These are phyloP conservation scores for Pseudozyma pruni DNA, from an alignment of 1,284 basidiomycete species.

Conservation along the genomic window DNA sequence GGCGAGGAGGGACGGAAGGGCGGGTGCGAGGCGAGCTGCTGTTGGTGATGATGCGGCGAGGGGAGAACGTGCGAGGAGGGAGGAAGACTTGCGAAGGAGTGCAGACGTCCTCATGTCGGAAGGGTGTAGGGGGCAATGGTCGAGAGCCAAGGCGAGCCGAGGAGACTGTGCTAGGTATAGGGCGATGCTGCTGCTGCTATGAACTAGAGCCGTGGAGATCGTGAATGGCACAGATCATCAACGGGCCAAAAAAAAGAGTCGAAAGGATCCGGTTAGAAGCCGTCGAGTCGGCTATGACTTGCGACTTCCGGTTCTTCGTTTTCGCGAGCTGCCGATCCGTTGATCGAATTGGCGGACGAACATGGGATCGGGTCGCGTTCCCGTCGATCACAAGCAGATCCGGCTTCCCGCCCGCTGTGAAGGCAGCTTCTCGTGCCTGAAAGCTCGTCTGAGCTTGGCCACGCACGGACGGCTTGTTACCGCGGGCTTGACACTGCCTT, in stretches of 20 bases:
- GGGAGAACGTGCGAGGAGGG: constrained; percentile 22
- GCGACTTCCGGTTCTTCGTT: constrained; percentile 10
- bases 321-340: not conserved
- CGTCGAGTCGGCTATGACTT: constrained; percentile 6
- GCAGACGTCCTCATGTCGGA: constrained; percentile 39
- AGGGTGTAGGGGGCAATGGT: not conserved
- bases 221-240: constrained; percentile 1
- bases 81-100: constrained; percentile 28
- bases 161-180: not conserved
- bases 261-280: constrained; percentile 14
- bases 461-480: not conserved
- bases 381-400: no score
- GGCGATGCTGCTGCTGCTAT: not conserved
- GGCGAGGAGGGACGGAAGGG: not conserved
- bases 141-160: not conserved
- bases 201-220: constrained; percentile 1
- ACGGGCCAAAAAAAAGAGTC: constrained; percentile 12
- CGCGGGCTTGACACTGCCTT: not conserved
- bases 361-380: no score
- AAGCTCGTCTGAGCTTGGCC: not conserved
- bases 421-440: no score
- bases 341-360: no score
- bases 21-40: constrained; percentile 1
- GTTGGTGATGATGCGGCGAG: not conserved
- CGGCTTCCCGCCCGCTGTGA: no score